Conservation (phyloP, 148 eudicot genomes). For the Spergularia bocconei region DNA sequence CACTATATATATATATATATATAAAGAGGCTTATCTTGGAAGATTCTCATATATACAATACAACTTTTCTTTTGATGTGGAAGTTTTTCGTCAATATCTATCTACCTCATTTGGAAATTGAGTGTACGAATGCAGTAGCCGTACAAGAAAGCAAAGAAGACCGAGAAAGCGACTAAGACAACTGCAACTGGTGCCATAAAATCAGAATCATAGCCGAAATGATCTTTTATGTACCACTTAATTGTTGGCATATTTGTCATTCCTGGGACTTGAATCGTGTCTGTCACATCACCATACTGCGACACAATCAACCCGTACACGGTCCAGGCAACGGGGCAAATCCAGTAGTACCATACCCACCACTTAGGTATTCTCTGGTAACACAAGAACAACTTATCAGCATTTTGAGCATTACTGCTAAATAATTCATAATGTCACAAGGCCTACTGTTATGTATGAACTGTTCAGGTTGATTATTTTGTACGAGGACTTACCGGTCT, state of each 20-base stretch:
- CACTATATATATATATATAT: not conserved
- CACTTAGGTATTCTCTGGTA: conserved; percentile 87
- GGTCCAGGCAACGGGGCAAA: conserved; percentile 96
- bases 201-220: conserved; percentile 73
- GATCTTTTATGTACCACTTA: conserved; percentile 43
- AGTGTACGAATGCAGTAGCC: conserved; percentile 77
- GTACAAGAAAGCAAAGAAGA: conserved; percentile 84
- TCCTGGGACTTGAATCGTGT: conserved; percentile 48
- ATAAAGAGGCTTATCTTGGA: not conserved
- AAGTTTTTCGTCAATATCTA: not conserved
- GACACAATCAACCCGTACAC: conserved; percentile 83
- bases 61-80: not conserved
- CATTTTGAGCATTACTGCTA: not conserved
- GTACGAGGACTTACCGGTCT: conserved; percentile 62
- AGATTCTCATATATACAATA: not conserved
- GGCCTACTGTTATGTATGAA: too few relatives aligned
- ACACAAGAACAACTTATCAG: not conserved
- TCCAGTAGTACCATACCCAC: conserved; percentile 99
- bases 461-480: not conserved
- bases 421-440: not conserved
- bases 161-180: conserved; percentile 67
- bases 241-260: conserved; percentile 33
- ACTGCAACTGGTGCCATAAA: conserved; percentile 81
- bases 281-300: conserved; percentile 70
- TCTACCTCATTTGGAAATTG: conserved; percentile 90